phyloP scores from a whole-genome alignment of 345 rosid species.

The Eucalyptus curtisii region DNA sequence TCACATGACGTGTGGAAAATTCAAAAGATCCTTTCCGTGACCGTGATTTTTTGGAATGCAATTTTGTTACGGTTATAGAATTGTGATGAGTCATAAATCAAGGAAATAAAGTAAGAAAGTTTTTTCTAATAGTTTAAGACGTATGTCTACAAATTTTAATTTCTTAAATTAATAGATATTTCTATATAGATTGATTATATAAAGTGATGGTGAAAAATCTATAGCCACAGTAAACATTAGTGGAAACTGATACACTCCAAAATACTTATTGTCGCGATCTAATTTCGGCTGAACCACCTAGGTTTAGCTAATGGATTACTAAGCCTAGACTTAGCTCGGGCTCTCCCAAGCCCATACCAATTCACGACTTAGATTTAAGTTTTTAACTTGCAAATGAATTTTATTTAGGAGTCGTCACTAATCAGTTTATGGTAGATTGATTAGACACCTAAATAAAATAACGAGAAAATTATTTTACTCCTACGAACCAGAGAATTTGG shows the following conservation, averaged over 20 bases:
- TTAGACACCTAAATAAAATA: too few species aligned
- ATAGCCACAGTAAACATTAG: neutral
- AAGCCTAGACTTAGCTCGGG: too few species aligned
- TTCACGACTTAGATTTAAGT: too few species aligned
- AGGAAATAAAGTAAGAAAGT: neutral
- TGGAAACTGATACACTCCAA: rapidly evolving
- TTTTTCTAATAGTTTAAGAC: neutral
- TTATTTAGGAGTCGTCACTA: too few species aligned
- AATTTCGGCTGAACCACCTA: rapidly evolving
- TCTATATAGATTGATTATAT: neutral
- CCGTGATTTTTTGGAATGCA: neutral
- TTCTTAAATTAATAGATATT: neutral
- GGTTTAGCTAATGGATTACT: too few species aligned
- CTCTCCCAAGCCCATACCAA: too few species aligned
- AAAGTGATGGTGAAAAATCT: neutral
- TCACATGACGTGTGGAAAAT: neutral
- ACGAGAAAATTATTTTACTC: rapidly evolving
- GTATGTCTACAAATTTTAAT: neutral
- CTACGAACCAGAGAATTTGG: rapidly evolving
- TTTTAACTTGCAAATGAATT: too few species aligned
- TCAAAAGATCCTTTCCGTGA: neutral
- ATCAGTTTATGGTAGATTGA: too few species aligned
- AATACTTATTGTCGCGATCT: neutral
- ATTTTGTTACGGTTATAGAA: neutral
- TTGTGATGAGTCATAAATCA: neutral